Conservation (phyloP, 2,329 filamentous ascomycete species). For the Chlorencoelia australis region DNA sequence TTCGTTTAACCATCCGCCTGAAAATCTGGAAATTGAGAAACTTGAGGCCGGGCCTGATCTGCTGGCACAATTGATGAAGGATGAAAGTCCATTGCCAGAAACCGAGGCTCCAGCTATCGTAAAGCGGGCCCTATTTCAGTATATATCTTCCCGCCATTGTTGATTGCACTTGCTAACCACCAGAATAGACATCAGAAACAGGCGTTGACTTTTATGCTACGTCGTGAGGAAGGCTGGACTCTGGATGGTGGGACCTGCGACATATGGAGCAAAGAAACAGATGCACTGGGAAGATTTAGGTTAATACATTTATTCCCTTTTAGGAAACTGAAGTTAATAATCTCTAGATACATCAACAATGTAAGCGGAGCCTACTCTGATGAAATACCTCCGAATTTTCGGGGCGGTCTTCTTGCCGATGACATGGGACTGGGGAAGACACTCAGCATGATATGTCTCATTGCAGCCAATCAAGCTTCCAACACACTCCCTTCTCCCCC, state of each 20-base stretch:
- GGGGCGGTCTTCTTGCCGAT: constrained; percentile 73
- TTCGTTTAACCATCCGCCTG: constrained; percentile 2
- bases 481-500: too few species aligned
- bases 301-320: neutral
- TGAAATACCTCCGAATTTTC: constrained; percentile 8
- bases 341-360: constrained; percentile 12
- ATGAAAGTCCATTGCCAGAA: constrained; percentile 5
- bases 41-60: constrained; percentile 6
- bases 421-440: constrained; percentile 99
- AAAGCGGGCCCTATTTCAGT: constrained; percentile 8
- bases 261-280: constrained; percentile 9
- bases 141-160: neutral
- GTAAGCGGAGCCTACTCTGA: constrained; percentile 2
- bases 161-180: neutral
- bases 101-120: constrained; percentile 8
- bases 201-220: constrained; percentile 16
- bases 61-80: constrained; percentile 9
- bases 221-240: constrained; percentile 11
- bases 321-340: neutral
- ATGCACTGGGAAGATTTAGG: constrained; percentile 1
- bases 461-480: constrained; percentile 10
- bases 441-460: constrained; percentile 31
- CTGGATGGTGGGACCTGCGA: constrained; percentile 4
- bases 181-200: constrained; percentile 15
- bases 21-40: constrained; percentile 7